phyloP scores from a whole-genome alignment of 192 early-diverging fungal genomes.

The Backusella psychrophila region DNA sequence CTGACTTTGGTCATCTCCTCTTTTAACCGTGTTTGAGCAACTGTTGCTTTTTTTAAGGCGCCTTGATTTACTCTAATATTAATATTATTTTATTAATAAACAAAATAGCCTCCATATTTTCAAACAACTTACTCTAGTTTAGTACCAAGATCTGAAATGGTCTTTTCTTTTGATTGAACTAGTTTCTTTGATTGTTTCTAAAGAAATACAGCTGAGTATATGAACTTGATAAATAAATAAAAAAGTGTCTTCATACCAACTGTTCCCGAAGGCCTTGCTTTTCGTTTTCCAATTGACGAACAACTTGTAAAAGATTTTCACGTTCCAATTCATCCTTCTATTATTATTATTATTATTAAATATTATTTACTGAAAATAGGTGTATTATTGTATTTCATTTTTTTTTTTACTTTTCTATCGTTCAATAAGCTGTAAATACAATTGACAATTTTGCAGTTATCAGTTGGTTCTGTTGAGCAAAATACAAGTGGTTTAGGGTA shows the following conservation, averaged over 20 bases:
- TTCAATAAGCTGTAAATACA: constrained; percentile 28
- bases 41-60: constrained; percentile 10
- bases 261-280: constrained; percentile 8
- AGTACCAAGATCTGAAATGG: background rate
- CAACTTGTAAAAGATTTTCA: constrained; percentile 22
- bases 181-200: background rate
- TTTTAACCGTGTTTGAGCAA: constrained; percentile 35
- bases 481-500: constrained; percentile 39
- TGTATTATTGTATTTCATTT: background rate
- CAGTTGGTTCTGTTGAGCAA: constrained; percentile 14
- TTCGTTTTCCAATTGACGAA: constrained; percentile 19
- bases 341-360: background rate
- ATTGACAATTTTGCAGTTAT: constrained; percentile 33
- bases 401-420: constrained; percentile 26
- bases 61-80: background rate
- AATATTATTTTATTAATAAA: background rate
- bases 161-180: background rate
- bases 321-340: constrained; percentile 23
- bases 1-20: constrained; percentile 51
- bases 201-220: background rate
- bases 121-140: constrained; percentile 10
- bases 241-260: background rate
- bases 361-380: background rate
- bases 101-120: background rate
- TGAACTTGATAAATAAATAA: background rate